phyloP scores from a whole-genome alignment of 1,139 yeast species.

The Keqinozyma sinolaborantium region DNA sequence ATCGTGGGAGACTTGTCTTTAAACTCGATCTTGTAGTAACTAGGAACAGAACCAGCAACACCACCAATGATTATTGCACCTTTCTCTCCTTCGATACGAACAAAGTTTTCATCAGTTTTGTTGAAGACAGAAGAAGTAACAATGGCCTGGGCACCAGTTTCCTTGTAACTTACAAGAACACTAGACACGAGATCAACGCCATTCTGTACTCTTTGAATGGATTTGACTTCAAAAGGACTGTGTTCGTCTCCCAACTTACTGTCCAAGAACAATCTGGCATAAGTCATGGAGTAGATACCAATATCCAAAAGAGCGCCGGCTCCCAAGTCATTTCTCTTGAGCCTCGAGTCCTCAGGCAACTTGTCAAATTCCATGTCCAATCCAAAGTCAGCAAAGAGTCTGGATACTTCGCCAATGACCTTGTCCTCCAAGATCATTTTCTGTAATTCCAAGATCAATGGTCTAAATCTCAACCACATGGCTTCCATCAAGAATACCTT shows the following conservation, averaged over 20 bases:
- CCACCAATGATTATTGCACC: constrained; percentile 15
- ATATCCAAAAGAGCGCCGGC: constrained; percentile 62
- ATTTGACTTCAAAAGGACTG: too few relatives aligned
- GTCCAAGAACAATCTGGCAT: constrained; percentile 34
- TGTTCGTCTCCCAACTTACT: constrained; percentile 18
- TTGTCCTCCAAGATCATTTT: constrained; percentile 33
- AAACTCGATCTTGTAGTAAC: constrained; percentile 15
- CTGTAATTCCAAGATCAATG: constrained; percentile 34
- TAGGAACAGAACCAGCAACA: constrained; percentile 17
- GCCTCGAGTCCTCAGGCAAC: constrained; percentile 19
- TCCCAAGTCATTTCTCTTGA: constrained; percentile 46
- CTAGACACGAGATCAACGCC: constrained; percentile 21
- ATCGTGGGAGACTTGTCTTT: constrained; percentile 15
- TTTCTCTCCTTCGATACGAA: constrained; percentile 20
- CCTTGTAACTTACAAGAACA: constrained; percentile 15
- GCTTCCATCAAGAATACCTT: constrained; percentile 58
- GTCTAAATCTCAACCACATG: constrained; percentile 64
- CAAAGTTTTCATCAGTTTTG: constrained; percentile 13
- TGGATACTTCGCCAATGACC: constrained; percentile 38
- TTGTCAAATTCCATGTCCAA: constrained; percentile 21
- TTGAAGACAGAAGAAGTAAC: constrained; percentile 17
- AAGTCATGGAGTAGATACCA: constrained; percentile 56
- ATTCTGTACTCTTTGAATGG: constrained; percentile 12
- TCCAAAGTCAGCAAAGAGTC: constrained; percentile 32
- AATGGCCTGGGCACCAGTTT: constrained; percentile 18